Conservation (phyloP, 192 early-diverging fungal genomes). For the Coemansia sp. region DNA sequence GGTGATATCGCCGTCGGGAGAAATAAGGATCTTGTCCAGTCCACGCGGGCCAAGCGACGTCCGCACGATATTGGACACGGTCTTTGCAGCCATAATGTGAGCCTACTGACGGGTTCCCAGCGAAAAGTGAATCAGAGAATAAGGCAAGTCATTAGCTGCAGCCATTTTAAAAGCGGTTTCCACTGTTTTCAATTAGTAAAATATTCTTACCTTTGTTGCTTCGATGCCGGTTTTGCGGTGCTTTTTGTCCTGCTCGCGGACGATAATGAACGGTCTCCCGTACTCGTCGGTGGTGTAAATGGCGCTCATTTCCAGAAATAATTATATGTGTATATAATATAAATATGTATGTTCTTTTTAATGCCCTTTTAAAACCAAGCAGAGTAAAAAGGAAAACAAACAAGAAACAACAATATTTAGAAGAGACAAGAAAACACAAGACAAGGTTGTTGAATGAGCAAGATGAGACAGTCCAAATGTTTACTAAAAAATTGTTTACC, state of each 20-base stretch:
- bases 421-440: no score
- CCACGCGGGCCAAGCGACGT: conserved; percentile 98
- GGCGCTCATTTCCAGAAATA: conserved; percentile 55
- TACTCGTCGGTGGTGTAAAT: conserved; percentile 97
- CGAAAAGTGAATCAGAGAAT: neutral
- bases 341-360: neutral
- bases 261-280: conserved; percentile 97
- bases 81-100: conserved; percentile 96
- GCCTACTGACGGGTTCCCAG: conserved; percentile 59
- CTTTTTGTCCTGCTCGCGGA: conserved; percentile 95
- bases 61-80: conserved; percentile 96
- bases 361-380: neutral
- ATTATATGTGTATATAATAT: neutral
- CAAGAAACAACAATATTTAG: neutral
- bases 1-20: conserved; percentile 98
- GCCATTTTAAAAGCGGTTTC: neutral
- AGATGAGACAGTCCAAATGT: neutral
- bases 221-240: conserved; percentile 86
- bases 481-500: neutral
- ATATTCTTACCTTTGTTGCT: conserved; percentile 84
- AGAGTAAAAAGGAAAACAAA: neutral
- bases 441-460: no score
- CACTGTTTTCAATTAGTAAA: neutral
- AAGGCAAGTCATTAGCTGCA: neutral
- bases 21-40: conserved; percentile 99